Conservation (phyloP, 1,284 basidiomycete genomes). For the Ganoderma leucocontextum region DNA sequence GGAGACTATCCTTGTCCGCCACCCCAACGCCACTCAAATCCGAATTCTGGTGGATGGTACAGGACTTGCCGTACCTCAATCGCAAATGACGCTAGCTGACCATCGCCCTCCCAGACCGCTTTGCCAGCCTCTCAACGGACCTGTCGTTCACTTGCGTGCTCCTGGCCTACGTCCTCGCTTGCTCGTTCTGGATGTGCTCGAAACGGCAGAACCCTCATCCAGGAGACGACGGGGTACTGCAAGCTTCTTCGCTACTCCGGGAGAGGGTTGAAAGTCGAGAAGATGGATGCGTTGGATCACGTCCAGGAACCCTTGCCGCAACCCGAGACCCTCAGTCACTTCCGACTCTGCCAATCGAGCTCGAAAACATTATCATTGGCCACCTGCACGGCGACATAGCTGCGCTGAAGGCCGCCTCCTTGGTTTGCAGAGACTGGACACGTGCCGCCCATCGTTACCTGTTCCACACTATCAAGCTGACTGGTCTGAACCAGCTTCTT, state of each 20-base stretch:
- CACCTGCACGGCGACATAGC: neutral
- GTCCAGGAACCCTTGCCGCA: neutral
- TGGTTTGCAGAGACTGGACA: slow-evolving; percentile 8
- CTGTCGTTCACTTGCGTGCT: neutral
- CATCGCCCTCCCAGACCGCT: neutral
- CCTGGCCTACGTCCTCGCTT: neutral
- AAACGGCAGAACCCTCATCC: neutral
- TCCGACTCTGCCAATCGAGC: slow-evolving; percentile 6
- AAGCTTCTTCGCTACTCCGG: neutral
- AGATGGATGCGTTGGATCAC: neutral
- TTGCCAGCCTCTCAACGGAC: neutral
- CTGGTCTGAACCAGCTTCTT: neutral
- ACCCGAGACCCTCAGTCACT: neutral
- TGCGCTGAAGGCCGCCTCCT: neutral
- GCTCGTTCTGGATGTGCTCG: neutral
- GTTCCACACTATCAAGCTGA: neutral
- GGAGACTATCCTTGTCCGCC: neutral
- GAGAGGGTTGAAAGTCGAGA: neutral
- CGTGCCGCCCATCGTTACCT: neutral
- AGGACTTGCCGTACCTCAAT: neutral
- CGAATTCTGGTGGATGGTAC: neutral
- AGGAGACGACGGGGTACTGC: neutral
- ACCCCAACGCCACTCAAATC: neutral
- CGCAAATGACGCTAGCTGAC: neutral
- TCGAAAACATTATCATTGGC: slow-evolving; percentile 4